Evolutionary conservation across 805 yeast genomes (phyloP).

Genomic region (Yamadazyma ubonensis): DNA sequence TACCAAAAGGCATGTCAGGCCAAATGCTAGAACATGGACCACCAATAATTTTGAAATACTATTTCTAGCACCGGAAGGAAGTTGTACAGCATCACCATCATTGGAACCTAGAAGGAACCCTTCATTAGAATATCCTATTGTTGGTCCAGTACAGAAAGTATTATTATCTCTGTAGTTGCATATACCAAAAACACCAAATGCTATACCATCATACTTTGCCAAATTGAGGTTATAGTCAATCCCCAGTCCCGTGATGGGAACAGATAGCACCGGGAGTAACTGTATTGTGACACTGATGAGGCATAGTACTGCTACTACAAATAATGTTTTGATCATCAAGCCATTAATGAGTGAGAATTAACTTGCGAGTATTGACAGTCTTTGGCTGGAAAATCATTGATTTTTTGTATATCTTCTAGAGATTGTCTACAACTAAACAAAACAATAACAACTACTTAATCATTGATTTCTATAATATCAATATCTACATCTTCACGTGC

Average conservation of each 20-base stretch:
- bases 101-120: not conserved
- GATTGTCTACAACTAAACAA: no score
- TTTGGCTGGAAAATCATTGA: no score
- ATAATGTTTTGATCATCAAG: conserved; percentile 30
- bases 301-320: conserved; percentile 27
- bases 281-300: conserved; percentile 35
- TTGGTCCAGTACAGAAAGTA: conserved; percentile 31
- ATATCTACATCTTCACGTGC: conserved; percentile 5
- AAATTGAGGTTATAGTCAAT: conserved; percentile 26
- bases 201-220: conserved; percentile 29
- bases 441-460: no score
- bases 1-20: conserved; percentile 23
- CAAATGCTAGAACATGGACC: conserved; percentile 41
- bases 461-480: not conserved
- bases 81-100: conserved; percentile 23
- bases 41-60: conserved; percentile 41
- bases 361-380: no score
- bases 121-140: conserved; percentile 35
- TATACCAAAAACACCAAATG: conserved; percentile 47
- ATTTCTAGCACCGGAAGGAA: conserved; percentile 42
- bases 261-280: conserved; percentile 41
- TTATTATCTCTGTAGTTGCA: conserved; percentile 27
- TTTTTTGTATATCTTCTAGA: no score
- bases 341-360: not conserved
- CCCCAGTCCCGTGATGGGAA: conserved; percentile 36